phyloP scores from a whole-genome alignment of 2,329 filamentous ascomycete genomes.

The Trichoderma endophyticum region DNA sequence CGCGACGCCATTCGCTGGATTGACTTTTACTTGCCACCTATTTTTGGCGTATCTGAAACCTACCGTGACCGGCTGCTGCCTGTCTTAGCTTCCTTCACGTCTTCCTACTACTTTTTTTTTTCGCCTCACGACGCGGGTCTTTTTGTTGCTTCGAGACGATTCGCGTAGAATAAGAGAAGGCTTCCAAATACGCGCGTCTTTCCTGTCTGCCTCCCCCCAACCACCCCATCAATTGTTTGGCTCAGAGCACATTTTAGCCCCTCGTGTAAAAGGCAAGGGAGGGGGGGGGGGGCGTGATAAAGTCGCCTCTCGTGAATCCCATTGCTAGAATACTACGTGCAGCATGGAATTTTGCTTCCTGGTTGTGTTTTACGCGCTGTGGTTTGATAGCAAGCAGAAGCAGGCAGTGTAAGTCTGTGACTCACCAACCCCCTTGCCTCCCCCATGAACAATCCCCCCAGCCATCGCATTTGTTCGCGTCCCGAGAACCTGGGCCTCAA shows the following conservation, averaged over 20 bases:
- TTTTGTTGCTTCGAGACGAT: background rate
- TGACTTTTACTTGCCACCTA: background rate
- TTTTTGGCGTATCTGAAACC: background rate
- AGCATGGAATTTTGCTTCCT: background rate
- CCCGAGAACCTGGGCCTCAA: background rate
- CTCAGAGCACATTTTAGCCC: background rate
- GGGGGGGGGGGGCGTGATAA: background rate
- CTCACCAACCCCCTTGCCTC: background rate
- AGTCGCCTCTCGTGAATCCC: background rate
- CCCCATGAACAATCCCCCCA: background rate
- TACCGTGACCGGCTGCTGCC: background rate
- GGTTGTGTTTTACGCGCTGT: background rate
- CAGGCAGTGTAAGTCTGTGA: slow-evolving; percentile 5
- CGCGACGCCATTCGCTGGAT: slow-evolving; percentile 2
- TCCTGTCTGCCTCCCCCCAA: background rate
- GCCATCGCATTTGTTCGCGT: background rate
- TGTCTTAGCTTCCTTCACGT: background rate
- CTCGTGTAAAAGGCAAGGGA: background rate
- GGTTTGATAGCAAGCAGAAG: background rate
- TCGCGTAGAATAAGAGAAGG: background rate
- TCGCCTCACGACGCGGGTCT: slow-evolving; percentile 1
- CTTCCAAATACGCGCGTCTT: background rate
- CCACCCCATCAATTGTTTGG: background rate
- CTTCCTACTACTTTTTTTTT: background rate
- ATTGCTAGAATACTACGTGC: background rate